These are phyloP conservation scores for Liquidambar formosana DNA, from an alignment of 164 flowering plant species.

Conservation along the genomic window DNA sequence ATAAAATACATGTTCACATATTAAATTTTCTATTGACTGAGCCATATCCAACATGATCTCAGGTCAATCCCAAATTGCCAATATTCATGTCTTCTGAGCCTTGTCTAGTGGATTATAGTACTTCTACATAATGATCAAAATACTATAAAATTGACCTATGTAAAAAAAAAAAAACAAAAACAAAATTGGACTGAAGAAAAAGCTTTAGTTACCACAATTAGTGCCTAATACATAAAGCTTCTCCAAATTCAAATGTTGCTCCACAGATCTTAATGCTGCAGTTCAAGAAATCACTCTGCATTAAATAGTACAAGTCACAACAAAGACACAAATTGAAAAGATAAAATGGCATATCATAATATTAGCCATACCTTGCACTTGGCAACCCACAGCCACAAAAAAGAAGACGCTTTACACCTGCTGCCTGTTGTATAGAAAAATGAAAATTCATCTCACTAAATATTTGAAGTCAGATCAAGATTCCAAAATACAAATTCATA, in stretches of 20 bases:
- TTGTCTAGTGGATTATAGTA: neutral
- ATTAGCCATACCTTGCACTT: slow-evolving; percentile 77
- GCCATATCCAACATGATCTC: neutral
- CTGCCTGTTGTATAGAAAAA: slow-evolving; percentile 55
- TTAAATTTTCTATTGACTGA: neutral
- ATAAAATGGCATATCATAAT: slow-evolving; percentile 6
- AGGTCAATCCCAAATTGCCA: neutral
- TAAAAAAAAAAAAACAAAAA: too few relatives aligned
- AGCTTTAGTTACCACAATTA: slow-evolving; percentile 70
- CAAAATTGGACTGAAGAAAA: slow-evolving; percentile 6
- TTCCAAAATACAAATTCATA: neutral
- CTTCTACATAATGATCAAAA: neutral
- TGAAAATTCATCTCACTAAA: neutral
- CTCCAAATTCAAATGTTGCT: slow-evolving; percentile 84
- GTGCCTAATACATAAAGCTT: slow-evolving; percentile 97
- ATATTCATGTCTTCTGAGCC: too few relatives aligned
- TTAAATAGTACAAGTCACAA: slow-evolving; percentile 65
- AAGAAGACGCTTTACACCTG: slow-evolving; percentile 94
- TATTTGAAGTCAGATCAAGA: neutral
- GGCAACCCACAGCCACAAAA: slow-evolving; percentile 99
- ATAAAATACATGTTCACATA: neutral
- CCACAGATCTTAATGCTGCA: slow-evolving; percentile 98
- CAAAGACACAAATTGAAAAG: slow-evolving; percentile 17
- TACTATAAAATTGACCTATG: neutral
- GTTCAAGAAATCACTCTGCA: slow-evolving; percentile 81